Conservation (phyloP, 2,329 filamentous ascomycete genomes). For the Mollisia scopiformis region DNA sequence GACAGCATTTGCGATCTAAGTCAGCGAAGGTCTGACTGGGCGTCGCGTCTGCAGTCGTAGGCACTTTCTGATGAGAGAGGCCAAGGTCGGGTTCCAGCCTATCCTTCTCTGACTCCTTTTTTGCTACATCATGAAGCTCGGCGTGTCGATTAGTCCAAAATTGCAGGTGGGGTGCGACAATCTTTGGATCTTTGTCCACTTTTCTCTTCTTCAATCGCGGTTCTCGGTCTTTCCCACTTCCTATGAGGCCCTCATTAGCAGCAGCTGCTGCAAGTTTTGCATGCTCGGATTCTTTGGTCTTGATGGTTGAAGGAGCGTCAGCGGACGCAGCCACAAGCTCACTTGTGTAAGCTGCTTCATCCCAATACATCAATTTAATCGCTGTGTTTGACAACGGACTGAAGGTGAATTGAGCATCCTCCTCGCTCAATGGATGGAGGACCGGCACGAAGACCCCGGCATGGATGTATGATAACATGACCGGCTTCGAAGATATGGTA, state of each 20-base stretch:
- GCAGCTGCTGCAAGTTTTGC: conserved; percentile 41
- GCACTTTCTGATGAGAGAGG: conserved; percentile 9
- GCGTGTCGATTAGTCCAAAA: conserved; percentile 74
- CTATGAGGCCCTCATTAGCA: conserved; percentile 38
- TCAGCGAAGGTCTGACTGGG: conserved; percentile 63
- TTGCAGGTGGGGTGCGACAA: conserved; percentile 66
- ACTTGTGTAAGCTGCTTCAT: conserved; percentile 71
- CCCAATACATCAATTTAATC: conserved; percentile 75
- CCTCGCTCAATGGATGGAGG: conserved; percentile 56
- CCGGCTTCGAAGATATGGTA: conserved; percentile 74
- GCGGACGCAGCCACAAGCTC: conserved; percentile 62
- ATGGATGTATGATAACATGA: conserved; percentile 76
- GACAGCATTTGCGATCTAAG: conserved; percentile 58
- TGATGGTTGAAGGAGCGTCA: conserved; percentile 42
- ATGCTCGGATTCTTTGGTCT: conserved; percentile 33
- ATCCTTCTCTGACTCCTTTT: conserved; percentile 41
- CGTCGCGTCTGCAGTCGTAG: conserved; percentile 35
- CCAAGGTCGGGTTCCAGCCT: conserved; percentile 18
- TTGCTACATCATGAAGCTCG: conserved; percentile 60
- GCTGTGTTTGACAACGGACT: conserved; percentile 69
- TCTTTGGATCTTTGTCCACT: conserved; percentile 51
- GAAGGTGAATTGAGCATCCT: conserved; percentile 68
- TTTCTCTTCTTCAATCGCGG: conserved; percentile 57
- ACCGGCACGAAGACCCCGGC: conserved; percentile 84
- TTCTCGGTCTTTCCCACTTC: conserved; percentile 39